Evolutionary conservation across 768 basidiomycete species (phyloP).

Genomic region (Mrakia blollopis): DNA sequence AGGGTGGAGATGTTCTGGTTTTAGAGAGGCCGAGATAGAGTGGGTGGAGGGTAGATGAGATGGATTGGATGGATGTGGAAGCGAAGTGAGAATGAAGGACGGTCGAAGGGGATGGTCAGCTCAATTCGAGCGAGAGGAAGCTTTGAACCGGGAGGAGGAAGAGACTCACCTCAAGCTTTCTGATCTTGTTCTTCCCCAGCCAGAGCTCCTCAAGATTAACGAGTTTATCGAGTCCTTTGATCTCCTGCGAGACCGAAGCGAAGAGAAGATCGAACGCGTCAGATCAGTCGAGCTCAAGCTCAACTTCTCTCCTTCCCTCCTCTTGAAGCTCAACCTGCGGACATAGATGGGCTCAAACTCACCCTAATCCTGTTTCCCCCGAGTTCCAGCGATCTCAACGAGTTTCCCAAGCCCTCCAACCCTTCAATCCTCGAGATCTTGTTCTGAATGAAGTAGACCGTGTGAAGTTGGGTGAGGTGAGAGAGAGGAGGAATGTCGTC

Average conservation of each 20-base stretch:
- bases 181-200: constrained; percentile 97
- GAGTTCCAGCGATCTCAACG: constrained; percentile 76
- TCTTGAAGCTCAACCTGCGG: not conserved
- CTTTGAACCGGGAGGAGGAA: not conserved
- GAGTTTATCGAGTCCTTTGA: constrained; percentile 76
- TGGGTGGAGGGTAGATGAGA: not conserved
- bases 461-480: constrained; percentile 53
- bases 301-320: not conserved
- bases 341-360: constrained; percentile 49
- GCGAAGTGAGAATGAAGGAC: not conserved
- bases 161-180: constrained; percentile 64
- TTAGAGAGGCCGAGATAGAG: not conserved
- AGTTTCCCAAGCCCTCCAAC: constrained; percentile 54
- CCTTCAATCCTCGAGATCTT: constrained; percentile 75
- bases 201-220: constrained; percentile 86
- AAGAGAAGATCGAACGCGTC: not conserved
- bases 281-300: not conserved
- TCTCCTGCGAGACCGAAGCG: constrained; percentile 54
- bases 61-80: not conserved
- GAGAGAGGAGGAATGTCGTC: constrained; percentile 57
- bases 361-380: constrained; percentile 91
- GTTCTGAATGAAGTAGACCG: constrained; percentile 94
- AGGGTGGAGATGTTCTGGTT: constrained; percentile 64
- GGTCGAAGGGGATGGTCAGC: not conserved
- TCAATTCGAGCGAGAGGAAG: not conserved